Percentiles rank a stretch among this genome's conserved stretches.
phyloP scores from a whole-genome alignment of 495 filamentous ascomycete genomes.

The Friedmanniomyces simplex region DNA sequence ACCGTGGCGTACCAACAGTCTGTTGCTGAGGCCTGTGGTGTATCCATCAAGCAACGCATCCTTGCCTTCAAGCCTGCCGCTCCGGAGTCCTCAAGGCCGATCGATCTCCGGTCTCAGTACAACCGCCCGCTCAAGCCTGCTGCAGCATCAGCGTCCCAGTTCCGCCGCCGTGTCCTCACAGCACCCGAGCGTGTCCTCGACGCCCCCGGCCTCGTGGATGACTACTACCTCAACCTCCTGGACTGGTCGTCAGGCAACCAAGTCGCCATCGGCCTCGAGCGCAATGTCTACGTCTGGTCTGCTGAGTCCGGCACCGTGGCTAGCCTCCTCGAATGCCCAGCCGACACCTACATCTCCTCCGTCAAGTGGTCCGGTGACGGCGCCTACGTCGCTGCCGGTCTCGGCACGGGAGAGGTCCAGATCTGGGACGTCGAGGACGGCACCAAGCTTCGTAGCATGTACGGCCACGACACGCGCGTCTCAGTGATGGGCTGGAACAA shows the following conservation, averaged over 20 bases:
- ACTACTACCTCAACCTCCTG: constrained; percentile 97
- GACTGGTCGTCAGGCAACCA: constrained; percentile 98
- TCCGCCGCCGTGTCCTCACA: constrained; percentile 81
- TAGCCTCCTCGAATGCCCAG: constrained; percentile 70
- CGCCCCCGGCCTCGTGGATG: constrained; percentile 88
- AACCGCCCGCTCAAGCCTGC: constrained; percentile 86
- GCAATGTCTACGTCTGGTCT: constrained; percentile 98
- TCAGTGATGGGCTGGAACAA: constrained; percentile 99
- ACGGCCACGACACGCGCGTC: constrained; percentile 90
- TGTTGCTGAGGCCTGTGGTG: constrained; percentile 81
- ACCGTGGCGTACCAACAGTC: constrained; percentile 86
- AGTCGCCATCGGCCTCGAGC: constrained; percentile 93
- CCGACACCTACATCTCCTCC: constrained; percentile 93
- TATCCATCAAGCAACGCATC: constrained; percentile 86
- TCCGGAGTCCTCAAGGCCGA: constrained; percentile 93
- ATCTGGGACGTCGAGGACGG: constrained; percentile 99
- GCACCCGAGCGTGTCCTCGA: constrained; percentile 96
- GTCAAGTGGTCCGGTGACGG: constrained; percentile 98
- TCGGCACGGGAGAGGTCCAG: constrained; percentile 92
- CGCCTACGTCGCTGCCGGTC: constrained; percentile 88
- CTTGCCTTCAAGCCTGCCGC: constrained; percentile 97
- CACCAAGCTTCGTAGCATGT: constrained; percentile 93
- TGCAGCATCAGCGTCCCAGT: constrained; percentile 62
- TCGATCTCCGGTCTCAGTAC: constrained; percentile 94
- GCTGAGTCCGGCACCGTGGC: constrained; percentile 82